These are phyloP conservation scores for Pestalotiopsis sp. DNA, from an alignment of 2,329 filamentous ascomycete genomes.

Conservation along the genomic window DNA sequence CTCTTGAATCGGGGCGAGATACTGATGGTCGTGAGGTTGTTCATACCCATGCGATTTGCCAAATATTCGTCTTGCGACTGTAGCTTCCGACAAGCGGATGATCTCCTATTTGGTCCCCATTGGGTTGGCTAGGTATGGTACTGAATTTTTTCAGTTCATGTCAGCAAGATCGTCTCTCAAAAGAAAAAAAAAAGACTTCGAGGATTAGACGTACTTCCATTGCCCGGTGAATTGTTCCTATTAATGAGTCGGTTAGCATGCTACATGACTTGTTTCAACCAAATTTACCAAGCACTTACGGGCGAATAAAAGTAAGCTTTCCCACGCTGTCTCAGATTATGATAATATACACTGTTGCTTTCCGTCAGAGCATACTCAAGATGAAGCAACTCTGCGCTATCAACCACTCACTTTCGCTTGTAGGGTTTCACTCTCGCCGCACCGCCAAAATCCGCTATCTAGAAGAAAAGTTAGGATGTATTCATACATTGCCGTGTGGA, in stretches of 20 bases:
- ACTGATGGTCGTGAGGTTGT: neutral
- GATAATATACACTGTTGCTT: neutral
- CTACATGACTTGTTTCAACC: neutral
- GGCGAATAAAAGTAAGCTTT: neutral
- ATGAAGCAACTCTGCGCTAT: neutral
- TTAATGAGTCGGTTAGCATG: neutral
- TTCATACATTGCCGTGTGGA: neutral
- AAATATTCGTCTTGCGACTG: neutral
- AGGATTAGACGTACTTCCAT: neutral
- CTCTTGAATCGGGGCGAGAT: too few relatives aligned
- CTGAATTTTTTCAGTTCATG: neutral
- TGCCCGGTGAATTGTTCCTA: neutral
- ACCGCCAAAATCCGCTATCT: neutral
- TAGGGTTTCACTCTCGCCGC: neutral
- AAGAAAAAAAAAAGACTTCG: too few relatives aligned
- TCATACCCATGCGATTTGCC: slow-evolving; percentile 2
- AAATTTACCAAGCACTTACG: neutral
- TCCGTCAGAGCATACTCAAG: neutral
- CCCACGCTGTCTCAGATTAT: neutral
- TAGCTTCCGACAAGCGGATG: neutral
- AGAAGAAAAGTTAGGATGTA: neutral
- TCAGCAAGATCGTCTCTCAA: neutral
- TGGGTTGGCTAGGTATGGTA: neutral
- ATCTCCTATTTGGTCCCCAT: neutral
- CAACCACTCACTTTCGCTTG: neutral